Evolutionary conservation across 768 basidiomycete genomes (phyloP), one percentile per base, ranked within the genome.

Genomic region (Boletus sp.): DNA sequence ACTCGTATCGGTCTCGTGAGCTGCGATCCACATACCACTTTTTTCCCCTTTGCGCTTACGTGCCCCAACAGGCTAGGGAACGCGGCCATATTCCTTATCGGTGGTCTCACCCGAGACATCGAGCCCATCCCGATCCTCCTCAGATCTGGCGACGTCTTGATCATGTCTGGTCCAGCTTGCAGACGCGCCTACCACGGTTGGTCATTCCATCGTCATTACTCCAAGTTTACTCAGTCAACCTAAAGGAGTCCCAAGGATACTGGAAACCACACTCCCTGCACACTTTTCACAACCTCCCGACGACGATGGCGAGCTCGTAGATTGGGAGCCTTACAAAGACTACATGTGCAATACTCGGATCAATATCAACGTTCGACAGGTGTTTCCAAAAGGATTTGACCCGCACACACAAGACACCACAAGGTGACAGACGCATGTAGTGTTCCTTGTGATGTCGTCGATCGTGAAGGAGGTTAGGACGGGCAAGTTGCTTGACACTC

Each of bases 151-250:
- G 97, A 99, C 66, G 83, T 88, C 1, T 76, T 97, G 21, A 84
- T 98, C 63, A 97, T 99, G 94, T 90, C 90, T 1, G 96, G 97
- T 0, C 86, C 86, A 9, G 75, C 75, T 23, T 90, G 93, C 61
- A 79, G 95, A 51, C 76, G 93, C 35, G 89, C 87, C n/a, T 98
- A 90, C 68, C 96, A 99, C 62, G 96, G 95, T 88, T 25, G n/a
- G 81, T 71, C 19, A 4, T 37, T 47, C 49, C 38, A 5, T 27
- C 15, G n/a, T 46, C 34, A 35, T 33, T 9, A 0, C 11, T 0
- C n/a, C 21, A 19, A 47, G 15, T 1, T 15, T 6, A 44, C 40
- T 50, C 19, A 52, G 19, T 38, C 33, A 23, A 3, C 27, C 27
- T 17, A 15, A 49, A 92, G 90, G 90, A 14, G 83, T 98, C 3